Evolutionary conservation across 176 grass and related monocot species (phyloP), one percentile per base, ranked within the genome.

Genomic region (Guadua angustifolia): DNA sequence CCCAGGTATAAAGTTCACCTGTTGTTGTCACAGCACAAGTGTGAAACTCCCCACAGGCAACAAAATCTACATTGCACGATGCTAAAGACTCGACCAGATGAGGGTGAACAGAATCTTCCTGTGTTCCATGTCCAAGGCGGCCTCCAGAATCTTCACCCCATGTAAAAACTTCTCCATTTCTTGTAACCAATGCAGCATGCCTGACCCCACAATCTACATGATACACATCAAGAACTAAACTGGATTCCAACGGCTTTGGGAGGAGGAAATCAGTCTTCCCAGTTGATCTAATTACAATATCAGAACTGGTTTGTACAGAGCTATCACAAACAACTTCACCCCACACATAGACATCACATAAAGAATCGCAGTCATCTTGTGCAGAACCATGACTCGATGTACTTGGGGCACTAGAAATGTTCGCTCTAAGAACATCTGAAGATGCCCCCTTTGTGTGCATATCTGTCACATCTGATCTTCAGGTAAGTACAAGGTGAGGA

Each of bases 111-210:
- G 77, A 90, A 85, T 98, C 95, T 16, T 87, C 86, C 15, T 84
- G 82, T 59, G 85, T 86, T 87, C 93, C 92, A 95, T 95, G 89
- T 51, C 95, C 95, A 66, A 98, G 90, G 67, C 95, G 82, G n/a
- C 95, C 95, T 33, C 93, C 91, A 71, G 85, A 98, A 82, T 98
- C 92, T 71, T 98, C 95, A 66, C 95, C 95, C 95, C 95, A 98
- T 77, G 95, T 93, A 63, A 98, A 98, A 74, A 95, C 83, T 77
- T 98, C 95, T 47, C 95, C 92, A 82, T 86, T 92, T 88, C 84
- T 93, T 6, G 93, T 95, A 43, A 98, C 89, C 76, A 98, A 43
- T 19, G 91, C 87, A 68, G 88, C 92, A 88, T 98, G 95, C 77
- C 77, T 85, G 81, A 93, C 93, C 33, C 95, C 95, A 92, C 95